Conservation (phyloP, 1,139 yeast genomes). For the Sugiyamaella neomexicana region DNA sequence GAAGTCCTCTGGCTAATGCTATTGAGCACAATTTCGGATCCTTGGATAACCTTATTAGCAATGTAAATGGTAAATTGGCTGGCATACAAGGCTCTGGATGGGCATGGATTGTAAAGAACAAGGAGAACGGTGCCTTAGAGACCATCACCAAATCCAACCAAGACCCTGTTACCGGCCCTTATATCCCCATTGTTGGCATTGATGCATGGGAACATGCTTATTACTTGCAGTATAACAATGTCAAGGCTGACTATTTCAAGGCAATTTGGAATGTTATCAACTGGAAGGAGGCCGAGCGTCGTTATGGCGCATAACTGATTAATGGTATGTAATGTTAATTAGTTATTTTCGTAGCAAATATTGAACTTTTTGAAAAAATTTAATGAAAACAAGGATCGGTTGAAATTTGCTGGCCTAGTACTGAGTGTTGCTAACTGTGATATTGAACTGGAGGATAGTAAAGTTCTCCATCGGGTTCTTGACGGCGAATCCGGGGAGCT, state of each 20-base stretch:
- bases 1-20: constrained; percentile 59
- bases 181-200: constrained; percentile 83
- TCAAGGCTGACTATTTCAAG: constrained; percentile 91
- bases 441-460: no score
- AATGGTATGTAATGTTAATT: neutral
- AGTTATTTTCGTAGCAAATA: no score
- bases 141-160: constrained; percentile 88
- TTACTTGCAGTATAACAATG: constrained; percentile 93
- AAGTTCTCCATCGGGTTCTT: no score
- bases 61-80: constrained; percentile 78
- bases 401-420: no score
- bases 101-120: constrained; percentile 92
- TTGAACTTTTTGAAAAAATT: no score
- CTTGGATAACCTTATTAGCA: constrained; percentile 65
- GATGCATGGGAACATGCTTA: constrained; percentile 99
- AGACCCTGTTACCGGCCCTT: constrained; percentile 77
- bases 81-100: constrained; percentile 98
- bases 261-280: constrained; percentile 96
- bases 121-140: constrained; percentile 76
- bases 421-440: no score
- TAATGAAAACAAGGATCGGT: no score
- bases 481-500: no score
- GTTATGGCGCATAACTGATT: constrained; percentile 44
- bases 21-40: constrained; percentile 72
- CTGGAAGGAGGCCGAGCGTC: constrained; percentile 91